A percentile compares a stretch with the other conserved stretches of the same genome.
Evolutionary conservation across 139 green algal species (phyloP).

Genomic region (Coelastrella sp.): DNA sequence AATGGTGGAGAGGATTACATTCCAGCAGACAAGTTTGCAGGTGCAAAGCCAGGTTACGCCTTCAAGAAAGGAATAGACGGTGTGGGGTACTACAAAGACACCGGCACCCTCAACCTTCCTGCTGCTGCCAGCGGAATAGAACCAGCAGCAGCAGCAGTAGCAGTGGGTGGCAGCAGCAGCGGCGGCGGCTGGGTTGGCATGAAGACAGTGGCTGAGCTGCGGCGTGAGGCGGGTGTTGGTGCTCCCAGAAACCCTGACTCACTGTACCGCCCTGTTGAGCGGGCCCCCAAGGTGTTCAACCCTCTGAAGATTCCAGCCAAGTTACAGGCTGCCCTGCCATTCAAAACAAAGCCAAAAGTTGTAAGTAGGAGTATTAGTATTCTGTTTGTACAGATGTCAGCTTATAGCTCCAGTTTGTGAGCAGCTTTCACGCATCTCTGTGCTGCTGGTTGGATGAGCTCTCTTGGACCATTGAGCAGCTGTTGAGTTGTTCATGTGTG

Average conservation of each 20-base stretch:
- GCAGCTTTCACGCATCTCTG: too few relatives aligned
- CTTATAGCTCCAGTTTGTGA: too few relatives aligned
- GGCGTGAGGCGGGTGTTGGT: slow-evolving; percentile 78
- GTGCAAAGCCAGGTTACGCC: slow-evolving; percentile 67
- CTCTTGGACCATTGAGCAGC: too few relatives aligned
- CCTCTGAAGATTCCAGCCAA: slow-evolving; percentile 89
- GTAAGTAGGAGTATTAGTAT: slow-evolving; percentile 29
- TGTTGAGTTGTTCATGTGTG: too few relatives aligned
- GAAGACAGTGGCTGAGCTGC: slow-evolving; percentile 90
- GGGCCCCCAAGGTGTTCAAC: slow-evolving; percentile 89
- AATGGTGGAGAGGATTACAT: slow-evolving; percentile 53
- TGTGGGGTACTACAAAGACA: slow-evolving; percentile 89
- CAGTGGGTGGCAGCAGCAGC: background rate
- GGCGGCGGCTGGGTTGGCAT: slow-evolving; percentile 83
- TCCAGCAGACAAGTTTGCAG: slow-evolving; percentile 64
- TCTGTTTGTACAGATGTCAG: too few relatives aligned
- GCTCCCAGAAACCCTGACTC: slow-evolving; percentile 89
- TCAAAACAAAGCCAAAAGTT: slow-evolving; percentile 95
- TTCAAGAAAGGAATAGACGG: slow-evolving; percentile 80
- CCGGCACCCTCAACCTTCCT: slow-evolving; percentile 12
- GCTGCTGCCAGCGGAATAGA: slow-evolving; percentile 23
- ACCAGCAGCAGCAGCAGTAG: slow-evolving; percentile 13
- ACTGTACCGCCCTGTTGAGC: slow-evolving; percentile 90
- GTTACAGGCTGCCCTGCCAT: slow-evolving; percentile 91
- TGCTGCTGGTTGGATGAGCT: too few relatives aligned